Base-by-base conservation (phyloP, 768 basidiomycete genomes). In the Agrocybe pediades region DNA sequence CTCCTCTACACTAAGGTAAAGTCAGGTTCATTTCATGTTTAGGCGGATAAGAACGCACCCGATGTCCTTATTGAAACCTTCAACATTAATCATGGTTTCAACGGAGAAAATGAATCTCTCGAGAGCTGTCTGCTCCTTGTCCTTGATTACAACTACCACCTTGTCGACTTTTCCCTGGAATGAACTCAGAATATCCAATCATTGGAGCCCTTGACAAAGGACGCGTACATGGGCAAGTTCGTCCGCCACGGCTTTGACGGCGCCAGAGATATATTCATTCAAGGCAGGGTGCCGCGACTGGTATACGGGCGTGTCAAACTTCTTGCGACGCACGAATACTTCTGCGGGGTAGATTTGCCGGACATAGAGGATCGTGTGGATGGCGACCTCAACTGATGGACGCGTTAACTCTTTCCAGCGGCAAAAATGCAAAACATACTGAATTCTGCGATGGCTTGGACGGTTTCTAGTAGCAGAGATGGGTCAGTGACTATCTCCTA, bases 261-360 rank as follows among this genome's bases (percentile, higher is more conserved):
- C 88, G 17, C 90, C 89, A n/a, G 91, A 83, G 51, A 98, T 88
- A 66, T 97, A 98, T 41, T 88, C 85, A 58, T 91, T 89, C 48
- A 98, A 75, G 39, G 83, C 82, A 2, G 95, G 94, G 66, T 95
- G 92, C n/a, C 95, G 85, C 3, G 92, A 93, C 71, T 97, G 94
- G 65, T 86, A 98, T 9, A 96, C 92, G 0, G 92, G 90, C 0
- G 88, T 88, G 55, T 92, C 86, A 68, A 95, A 97, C 67, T 94
- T 95, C 73, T 89, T 90, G 52, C 91, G 80, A 39, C 93, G 81
- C 33, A 89, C 79, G 66, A 98, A 98, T 17, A 97, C 77, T 51
- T 91, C 90, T 40, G 87, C 76, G 0, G 95, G 96, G 63, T 98
- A 98, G 46, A 98, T 79, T 60, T 90, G 88, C 17, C 96, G 87